A percentile compares a stretch with the other conserved stretches of the same genome.
Evolutionary conservation across 2,329 filamentous ascomycete genomes (phyloP).

Genomic region (Grosmannia huntii): DNA sequence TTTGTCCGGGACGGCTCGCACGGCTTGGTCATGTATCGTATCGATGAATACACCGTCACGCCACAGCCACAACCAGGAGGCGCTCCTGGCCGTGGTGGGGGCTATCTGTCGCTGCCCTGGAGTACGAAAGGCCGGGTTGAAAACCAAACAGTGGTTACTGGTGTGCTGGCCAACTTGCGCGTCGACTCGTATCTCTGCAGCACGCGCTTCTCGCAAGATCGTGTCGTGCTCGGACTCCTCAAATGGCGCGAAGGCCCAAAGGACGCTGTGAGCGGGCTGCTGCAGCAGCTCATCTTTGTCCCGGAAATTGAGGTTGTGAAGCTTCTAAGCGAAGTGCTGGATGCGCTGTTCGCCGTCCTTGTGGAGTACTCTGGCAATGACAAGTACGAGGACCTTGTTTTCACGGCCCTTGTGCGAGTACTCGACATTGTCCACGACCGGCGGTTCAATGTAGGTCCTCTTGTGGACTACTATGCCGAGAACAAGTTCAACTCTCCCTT

Average conservation of each 20-base stretch:
- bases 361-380: constrained; percentile 86
- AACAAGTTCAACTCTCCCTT: constrained; percentile 86
- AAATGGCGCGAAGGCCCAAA: constrained; percentile 71
- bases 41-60: constrained; percentile 78
- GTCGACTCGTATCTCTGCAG: constrained; percentile 84
- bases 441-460: constrained; percentile 77
- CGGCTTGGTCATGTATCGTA: constrained; percentile 70
- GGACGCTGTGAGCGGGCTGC: constrained; percentile 57
- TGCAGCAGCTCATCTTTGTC: constrained; percentile 82
- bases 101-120: constrained; percentile 80
- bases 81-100: constrained; percentile 51
- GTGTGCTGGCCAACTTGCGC: constrained; percentile 65
- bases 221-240: constrained; percentile 68
- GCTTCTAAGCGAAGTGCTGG: constrained; percentile 76
- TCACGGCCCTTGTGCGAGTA: constrained; percentile 79
- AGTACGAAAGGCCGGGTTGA: constrained; percentile 53
- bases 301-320: constrained; percentile 98
- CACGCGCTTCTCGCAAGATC: constrained; percentile 87
- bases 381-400: constrained; percentile 85
- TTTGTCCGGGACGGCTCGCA: constrained; percentile 82
- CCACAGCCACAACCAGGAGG: constrained; percentile 34
- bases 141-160: constrained; percentile 61
- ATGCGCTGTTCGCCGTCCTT: constrained; percentile 80
- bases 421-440: constrained; percentile 90
- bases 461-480: constrained; percentile 86